These are phyloP conservation scores for Suhomyces bribrorum DNA, from an alignment of 1,139 yeast genomes.

Conservation along the genomic window DNA sequence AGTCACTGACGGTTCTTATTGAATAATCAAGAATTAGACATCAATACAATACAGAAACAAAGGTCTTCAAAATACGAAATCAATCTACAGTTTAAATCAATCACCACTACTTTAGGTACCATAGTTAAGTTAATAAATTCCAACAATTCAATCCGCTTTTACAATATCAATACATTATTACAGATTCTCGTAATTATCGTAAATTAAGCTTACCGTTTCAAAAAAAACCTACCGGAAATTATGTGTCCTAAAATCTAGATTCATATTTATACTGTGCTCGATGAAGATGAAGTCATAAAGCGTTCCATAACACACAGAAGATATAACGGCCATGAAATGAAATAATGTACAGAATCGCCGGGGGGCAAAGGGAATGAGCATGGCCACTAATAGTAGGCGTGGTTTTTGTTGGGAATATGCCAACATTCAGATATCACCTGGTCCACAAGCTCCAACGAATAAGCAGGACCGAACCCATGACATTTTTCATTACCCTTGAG, in stretches of 20 bases:
- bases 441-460: constrained; percentile 53
- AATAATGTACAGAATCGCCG: too few species aligned
- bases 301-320: neutral
- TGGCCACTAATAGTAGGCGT: neutral
- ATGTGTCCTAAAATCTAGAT: neutral
- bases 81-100: too few species aligned
- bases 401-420: constrained; percentile 1
- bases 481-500: constrained; percentile 72
- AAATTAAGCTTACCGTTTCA: too few species aligned
- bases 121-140: too few species aligned
- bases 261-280: neutral
- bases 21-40: too few species aligned
- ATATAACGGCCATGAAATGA: too few species aligned
- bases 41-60: neutral
- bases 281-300: neutral
- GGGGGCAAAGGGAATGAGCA: too few species aligned
- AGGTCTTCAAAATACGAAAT: too few species aligned
- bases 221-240: neutral
- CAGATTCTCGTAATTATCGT: neutral
- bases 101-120: too few species aligned
- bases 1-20: too few species aligned
- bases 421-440: constrained; percentile 23
- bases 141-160: too few species aligned
- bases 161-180: too few species aligned
- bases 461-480: constrained; percentile 86